These are phyloP conservation scores for Jimgerdemannia flammicorona DNA, from an alignment of 192 early-diverging fungal genomes.

Conservation along the genomic window DNA sequence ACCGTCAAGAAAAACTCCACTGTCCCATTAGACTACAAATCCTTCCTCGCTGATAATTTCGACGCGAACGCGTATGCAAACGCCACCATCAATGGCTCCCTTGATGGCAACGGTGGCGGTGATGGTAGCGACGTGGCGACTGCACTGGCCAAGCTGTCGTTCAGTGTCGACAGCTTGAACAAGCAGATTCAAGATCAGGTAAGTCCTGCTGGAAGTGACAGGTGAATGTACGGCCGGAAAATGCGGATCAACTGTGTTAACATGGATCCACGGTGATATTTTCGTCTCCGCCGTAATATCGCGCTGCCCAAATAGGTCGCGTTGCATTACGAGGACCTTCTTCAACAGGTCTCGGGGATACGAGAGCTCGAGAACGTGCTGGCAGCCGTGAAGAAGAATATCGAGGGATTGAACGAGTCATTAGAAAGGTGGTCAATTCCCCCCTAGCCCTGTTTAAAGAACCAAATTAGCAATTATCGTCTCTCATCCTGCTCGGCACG, in stretches of 20 bases:
- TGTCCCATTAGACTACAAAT: constrained; percentile 53
- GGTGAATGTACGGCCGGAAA: no score
- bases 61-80: constrained; percentile 68
- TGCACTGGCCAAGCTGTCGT: constrained; percentile 59
- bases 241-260: no score
- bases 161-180: constrained; percentile 70
- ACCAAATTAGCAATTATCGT: no score
- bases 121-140: constrained; percentile 61
- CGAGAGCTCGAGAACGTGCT: constrained; percentile 54
- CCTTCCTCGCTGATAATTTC: constrained; percentile 60
- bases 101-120: constrained; percentile 37
- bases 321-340: constrained; percentile 60
- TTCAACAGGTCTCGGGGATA: constrained; percentile 64
- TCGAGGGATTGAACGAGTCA: constrained; percentile 49
- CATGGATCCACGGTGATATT: neutral
- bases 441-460: neutral
- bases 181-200: constrained; percentile 75
- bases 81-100: constrained; percentile 53
- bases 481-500: neutral
- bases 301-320: constrained; percentile 47
- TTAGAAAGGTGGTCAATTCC: constrained; percentile 42
- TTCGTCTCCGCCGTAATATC: neutral
- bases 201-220: constrained; percentile 8
- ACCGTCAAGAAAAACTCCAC: neutral
- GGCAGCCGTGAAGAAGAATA: constrained; percentile 45